Conservation (phyloP, 140 eudicot species). For the Flaveria floridana region DNA sequence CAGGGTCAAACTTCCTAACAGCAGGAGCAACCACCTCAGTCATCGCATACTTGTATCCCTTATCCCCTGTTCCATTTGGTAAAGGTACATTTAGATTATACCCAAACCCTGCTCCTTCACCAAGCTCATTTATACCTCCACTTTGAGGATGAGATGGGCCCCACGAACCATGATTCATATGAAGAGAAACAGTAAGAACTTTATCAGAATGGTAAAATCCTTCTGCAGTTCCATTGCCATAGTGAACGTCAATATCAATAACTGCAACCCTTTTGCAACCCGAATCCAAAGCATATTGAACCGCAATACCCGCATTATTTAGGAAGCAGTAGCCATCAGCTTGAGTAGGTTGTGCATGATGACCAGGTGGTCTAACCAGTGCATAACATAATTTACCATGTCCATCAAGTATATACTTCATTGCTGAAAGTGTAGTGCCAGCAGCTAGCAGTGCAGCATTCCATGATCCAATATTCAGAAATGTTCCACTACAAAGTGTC, state of each 20-base stretch:
- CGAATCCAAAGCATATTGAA: slow-evolving; percentile 58
- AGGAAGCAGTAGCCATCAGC: slow-evolving; percentile 97
- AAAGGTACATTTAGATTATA: slow-evolving; percentile 82
- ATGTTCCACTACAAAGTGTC: slow-evolving; percentile 61
- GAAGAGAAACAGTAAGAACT: slow-evolving; percentile 85
- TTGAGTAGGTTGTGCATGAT: slow-evolving; percentile 94
- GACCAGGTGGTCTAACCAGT: slow-evolving; percentile 96
- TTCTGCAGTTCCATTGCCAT: slow-evolving; percentile 94
- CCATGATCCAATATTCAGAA: slow-evolving; percentile 83
- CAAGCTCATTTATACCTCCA: slow-evolving; percentile 74
- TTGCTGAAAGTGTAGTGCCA: slow-evolving; percentile 80
- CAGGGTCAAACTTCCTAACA: slow-evolving; percentile 66
- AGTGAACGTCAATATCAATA: slow-evolving; percentile 93
- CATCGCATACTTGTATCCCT: slow-evolving; percentile 73
- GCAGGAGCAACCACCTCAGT: slow-evolving; percentile 68
- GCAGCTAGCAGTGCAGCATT: slow-evolving; percentile 91
- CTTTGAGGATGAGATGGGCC: slow-evolving; percentile 87
- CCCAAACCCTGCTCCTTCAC: slow-evolving; percentile 78
- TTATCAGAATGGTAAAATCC: slow-evolving; percentile 70
- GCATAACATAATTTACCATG: slow-evolving; percentile 68
- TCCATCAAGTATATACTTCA: slow-evolving; percentile 67
- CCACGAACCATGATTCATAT: slow-evolving; percentile 99
- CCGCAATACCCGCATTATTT: slow-evolving; percentile 90
- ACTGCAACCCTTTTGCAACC: slow-evolving; percentile 65
- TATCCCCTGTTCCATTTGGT: slow-evolving; percentile 92